phyloP scores from a whole-genome alignment of 495 filamentous ascomycete genomes.

The Parathielavia appendiculata region DNA sequence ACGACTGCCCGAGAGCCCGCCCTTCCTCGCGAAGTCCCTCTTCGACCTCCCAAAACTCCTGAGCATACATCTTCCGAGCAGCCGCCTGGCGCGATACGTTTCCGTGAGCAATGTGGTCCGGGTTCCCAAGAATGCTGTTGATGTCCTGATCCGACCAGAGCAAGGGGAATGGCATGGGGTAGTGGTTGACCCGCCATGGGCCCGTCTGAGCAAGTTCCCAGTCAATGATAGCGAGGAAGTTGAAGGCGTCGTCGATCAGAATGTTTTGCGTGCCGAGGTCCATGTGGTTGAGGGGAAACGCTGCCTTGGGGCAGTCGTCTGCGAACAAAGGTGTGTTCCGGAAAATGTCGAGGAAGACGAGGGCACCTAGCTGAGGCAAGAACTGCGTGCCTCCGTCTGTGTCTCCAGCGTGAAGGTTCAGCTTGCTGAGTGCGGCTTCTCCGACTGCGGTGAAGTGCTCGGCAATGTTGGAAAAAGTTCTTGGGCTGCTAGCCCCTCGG shows the following conservation, averaged over 20 bases:
- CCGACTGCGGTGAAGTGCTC: constrained; percentile 20
- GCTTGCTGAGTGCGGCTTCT: neutral
- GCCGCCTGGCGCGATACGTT: neutral
- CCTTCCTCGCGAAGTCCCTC: neutral
- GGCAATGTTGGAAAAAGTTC: constrained; percentile 14
- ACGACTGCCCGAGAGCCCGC: neutral
- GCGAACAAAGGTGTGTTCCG: neutral
- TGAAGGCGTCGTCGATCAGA: constrained; percentile 26
- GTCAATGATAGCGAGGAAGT: constrained; percentile 30
- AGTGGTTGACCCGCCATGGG: constrained; percentile 27
- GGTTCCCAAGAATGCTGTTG: neutral
- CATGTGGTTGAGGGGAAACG: constrained; percentile 30
- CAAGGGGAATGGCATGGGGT: constrained; percentile 31
- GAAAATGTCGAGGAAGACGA: constrained; percentile 3
- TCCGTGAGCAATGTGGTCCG: neutral
- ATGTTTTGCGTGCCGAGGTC: constrained; percentile 33
- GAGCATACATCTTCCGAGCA: constrained; percentile 1
- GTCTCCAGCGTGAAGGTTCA: neutral
- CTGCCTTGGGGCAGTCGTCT: neutral
- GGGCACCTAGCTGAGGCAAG: neutral
- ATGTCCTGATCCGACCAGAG: neutral
- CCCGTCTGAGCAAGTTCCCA: constrained; percentile 30
- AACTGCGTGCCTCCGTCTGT: too few relatives aligned
- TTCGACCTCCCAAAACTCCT: neutral
- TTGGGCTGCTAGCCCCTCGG: constrained; percentile 8